These are phyloP conservation scores for Terfezia claveryi DNA, from an alignment of 495 filamentous ascomycete species.

Conservation along the genomic window DNA sequence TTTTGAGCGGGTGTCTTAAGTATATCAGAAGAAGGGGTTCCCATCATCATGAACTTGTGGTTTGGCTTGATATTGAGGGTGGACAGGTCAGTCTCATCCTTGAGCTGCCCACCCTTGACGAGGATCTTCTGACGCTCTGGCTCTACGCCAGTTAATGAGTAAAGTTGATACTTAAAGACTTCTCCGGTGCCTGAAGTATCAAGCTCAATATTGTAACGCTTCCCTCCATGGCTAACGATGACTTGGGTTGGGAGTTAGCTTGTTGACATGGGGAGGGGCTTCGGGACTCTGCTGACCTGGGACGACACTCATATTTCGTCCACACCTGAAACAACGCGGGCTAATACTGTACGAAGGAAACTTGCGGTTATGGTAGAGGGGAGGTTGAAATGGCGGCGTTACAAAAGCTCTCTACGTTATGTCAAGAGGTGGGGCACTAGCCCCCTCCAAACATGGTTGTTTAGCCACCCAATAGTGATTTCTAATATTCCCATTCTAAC, in stretches of 20 bases:
- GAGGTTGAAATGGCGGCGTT: no score
- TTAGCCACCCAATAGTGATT: no score
- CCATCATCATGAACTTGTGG: constrained; percentile 91
- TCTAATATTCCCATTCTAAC: no score
- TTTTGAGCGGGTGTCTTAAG: constrained; percentile 42
- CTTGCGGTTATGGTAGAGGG: no score
- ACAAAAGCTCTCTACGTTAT: no score
- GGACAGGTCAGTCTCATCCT: constrained; percentile 77
- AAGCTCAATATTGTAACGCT: constrained; percentile 80
- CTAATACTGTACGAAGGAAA: no score
- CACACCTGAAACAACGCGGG: no score
- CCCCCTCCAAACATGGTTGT: no score
- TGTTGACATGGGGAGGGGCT: background rate
- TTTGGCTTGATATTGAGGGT: constrained; percentile 65
- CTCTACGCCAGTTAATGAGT: constrained; percentile 84
- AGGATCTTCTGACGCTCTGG: constrained; percentile 83
- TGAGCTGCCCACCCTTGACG: constrained; percentile 38
- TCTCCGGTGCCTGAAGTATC: constrained; percentile 70
- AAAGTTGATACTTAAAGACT: constrained; percentile 85
- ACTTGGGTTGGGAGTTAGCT: constrained; percentile 16
- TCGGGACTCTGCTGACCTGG: background rate
- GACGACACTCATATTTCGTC: no score
- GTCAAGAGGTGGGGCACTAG: no score
- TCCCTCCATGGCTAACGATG: constrained; percentile 83
- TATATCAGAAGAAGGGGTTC: constrained; percentile 46